These are phyloP conservation scores for Pseudomonodictys pantanalensis DNA, from an alignment of 495 filamentous ascomycete genomes.

Conservation along the genomic window DNA sequence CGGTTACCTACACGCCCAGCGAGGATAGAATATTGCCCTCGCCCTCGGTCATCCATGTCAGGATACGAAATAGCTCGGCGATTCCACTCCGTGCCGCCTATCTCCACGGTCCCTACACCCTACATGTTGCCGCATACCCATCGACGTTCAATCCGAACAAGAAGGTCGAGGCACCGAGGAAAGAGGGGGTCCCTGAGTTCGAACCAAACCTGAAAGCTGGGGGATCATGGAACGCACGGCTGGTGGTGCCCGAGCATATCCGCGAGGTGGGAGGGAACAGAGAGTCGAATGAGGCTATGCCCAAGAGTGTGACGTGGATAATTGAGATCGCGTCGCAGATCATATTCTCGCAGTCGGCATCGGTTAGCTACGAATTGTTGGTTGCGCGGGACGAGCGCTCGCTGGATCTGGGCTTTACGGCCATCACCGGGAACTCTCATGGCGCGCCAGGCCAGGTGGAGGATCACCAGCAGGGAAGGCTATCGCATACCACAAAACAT, in stretches of 20 bases:
- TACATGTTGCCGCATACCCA: slow-evolving; percentile 82
- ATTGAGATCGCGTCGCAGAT: slow-evolving; percentile 90
- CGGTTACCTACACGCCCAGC: slow-evolving; percentile 87
- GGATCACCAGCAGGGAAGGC: slow-evolving; percentile 61
- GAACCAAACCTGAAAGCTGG: slow-evolving; percentile 96
- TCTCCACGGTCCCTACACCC: slow-evolving; percentile 89
- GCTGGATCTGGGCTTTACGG: slow-evolving; percentile 59
- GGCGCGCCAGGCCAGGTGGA: slow-evolving; percentile 64
- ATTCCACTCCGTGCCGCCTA: slow-evolving; percentile 91
- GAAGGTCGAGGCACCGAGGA: slow-evolving; percentile 60
- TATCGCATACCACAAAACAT: slow-evolving; percentile 49
- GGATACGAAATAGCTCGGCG: slow-evolving; percentile 87
- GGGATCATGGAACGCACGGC: slow-evolving; percentile 72
- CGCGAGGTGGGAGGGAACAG: slow-evolving; percentile 47
- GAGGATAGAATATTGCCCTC: slow-evolving; percentile 82
- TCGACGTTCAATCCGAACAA: slow-evolving; percentile 73
- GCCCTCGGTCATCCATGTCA: slow-evolving; percentile 72
- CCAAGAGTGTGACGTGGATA: slow-evolving; percentile 69
- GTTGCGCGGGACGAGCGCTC: slow-evolving; percentile 83
- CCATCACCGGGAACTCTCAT: slow-evolving; percentile 46
- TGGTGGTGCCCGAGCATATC: slow-evolving; percentile 72
- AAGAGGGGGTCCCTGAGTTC: slow-evolving; percentile 73
- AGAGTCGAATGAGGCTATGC: slow-evolving; percentile 37
- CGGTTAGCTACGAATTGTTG: slow-evolving; percentile 85
- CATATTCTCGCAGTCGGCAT: slow-evolving; percentile 82